phyloP scores from a whole-genome alignment of 768 basidiomycete genomes.

The Lactarius vividus region DNA sequence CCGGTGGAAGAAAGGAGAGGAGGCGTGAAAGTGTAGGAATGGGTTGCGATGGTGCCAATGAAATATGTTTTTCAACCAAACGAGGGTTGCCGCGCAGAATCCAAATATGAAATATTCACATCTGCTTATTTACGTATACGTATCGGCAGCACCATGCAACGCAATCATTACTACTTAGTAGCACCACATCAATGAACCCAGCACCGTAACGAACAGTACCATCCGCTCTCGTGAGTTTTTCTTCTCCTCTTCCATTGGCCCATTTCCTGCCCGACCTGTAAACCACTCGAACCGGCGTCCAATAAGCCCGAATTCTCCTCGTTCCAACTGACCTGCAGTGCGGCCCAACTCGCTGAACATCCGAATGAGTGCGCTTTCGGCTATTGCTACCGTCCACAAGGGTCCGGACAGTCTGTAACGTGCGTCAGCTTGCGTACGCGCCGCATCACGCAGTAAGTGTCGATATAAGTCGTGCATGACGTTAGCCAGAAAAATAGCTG shows the following conservation, averaged over 20 bases:
- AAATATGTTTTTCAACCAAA: background rate
- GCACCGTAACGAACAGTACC: constrained; percentile 19
- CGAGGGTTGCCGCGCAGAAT: background rate
- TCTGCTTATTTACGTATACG: background rate
- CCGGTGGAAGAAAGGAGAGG: constrained; percentile 27
- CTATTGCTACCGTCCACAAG: constrained; percentile 43
- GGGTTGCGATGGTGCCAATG: constrained; percentile 9
- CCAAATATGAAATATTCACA: constrained; percentile 1
- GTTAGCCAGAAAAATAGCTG: constrained; percentile 40
- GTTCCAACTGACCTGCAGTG: constrained; percentile 42
- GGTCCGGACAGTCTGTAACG: constrained; percentile 38
- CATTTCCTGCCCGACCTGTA: constrained; percentile 39
- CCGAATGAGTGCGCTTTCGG: constrained; percentile 51
- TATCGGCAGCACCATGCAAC: background rate
- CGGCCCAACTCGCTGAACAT: constrained; percentile 52
- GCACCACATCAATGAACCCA: background rate
- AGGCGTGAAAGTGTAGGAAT: constrained; percentile 12
- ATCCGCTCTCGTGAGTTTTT: constrained; percentile 40
- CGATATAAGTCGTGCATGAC: constrained; percentile 49
- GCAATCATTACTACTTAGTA: background rate
- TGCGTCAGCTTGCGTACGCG: constrained; percentile 34
- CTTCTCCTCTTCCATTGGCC: constrained; percentile 45
- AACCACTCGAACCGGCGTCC: constrained; percentile 58
- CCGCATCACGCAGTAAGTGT: constrained; percentile 43
- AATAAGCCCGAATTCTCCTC: constrained; percentile 41